Conservation (phyloP, 352 stramenopile species). For the Phytophthora aleatoria region DNA sequence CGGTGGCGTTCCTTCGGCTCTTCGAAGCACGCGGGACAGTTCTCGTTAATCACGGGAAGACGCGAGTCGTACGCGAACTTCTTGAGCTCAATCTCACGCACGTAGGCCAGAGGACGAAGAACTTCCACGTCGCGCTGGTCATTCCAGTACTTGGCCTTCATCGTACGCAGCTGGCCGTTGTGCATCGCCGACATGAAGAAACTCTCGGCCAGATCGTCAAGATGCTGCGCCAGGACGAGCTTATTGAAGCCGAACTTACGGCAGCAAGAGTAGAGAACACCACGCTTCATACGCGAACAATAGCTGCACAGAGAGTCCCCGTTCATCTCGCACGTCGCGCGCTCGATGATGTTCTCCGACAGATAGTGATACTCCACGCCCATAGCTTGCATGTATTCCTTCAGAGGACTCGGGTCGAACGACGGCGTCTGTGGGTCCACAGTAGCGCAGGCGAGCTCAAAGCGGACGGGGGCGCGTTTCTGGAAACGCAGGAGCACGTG, state of each 20-base stretch:
- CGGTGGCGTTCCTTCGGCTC: constrained; percentile 96
- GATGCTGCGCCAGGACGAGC: constrained; percentile 95
- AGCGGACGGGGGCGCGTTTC: constrained; percentile 92
- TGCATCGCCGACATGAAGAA: constrained; percentile 99
- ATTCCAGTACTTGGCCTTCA: constrained; percentile 99
- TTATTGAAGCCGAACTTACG: constrained; percentile 94
- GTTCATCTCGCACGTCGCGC: constrained; percentile 86
- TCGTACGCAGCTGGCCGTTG: constrained; percentile 98
- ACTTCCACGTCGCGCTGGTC: constrained; percentile 94
- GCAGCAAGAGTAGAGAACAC: constrained; percentile 96
- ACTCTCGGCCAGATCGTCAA: constrained; percentile 97
- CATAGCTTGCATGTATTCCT: constrained; percentile 95
- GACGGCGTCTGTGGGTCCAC: constrained; percentile 97
- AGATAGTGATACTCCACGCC: constrained; percentile 96
- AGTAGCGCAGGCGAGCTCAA: constrained; percentile 95
- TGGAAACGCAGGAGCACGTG: constrained; percentile 96
- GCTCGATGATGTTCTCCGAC: constrained; percentile 92
- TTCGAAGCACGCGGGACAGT: constrained; percentile 99
- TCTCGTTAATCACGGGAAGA: constrained; percentile 98
- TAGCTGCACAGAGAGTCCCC: constrained; percentile 95
- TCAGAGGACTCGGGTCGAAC: constrained; percentile 97
- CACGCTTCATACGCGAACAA: constrained; percentile 97
- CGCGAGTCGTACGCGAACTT: constrained; percentile 82
- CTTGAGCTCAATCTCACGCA: constrained; percentile 94
- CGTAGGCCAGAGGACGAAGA: constrained; percentile 96